Evolutionary conservation across 2,329 filamentous ascomycete genomes (phyloP), one percentile per base, ranked within the genome.

Genomic region (Clonostachys rosea): DNA sequence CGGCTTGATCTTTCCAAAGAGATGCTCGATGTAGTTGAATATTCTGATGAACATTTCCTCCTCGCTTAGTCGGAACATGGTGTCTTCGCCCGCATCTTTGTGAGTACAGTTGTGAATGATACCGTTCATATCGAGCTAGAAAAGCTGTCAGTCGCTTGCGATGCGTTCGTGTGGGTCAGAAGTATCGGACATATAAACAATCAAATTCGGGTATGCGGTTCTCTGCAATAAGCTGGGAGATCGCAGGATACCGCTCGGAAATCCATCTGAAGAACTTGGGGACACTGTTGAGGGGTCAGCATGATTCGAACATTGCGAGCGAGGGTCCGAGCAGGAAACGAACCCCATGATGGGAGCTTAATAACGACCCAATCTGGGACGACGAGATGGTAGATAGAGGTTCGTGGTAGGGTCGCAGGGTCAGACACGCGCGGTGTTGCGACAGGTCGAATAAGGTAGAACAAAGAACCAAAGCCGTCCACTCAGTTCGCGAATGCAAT

Each of bases 51-150:
- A 99, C 94, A 99, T 99, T 68, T 96, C 89, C 66, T 99, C 92
- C 67, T 99, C 95, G 48, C 87, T 92, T 70, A 97, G 85, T 47
- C 94, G 90, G 61, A 95, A 95, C 2, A 89, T 90, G 5, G 91
- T 84, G 63, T 92, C 91, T 62, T 95, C 91, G 47, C 69, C 70
- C 20, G 89, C 86, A 70, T 99, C 92, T 62, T 94, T 96, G 72
- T 99, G 94, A 48, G 94, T 99, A 68, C 94, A 99, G 68, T 99
- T 99, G 70, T 99, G 92, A 61, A 99, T 99, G 66, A 99, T 99
- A 56, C 94, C 94, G 70, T 99, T 99, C 94, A 99, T 99, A 62
- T 95, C 89, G 58, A 95, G 77, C 83, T 86, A 64, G 24, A 46
- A 37, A 50, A 34, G 45, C 47, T 34, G 43, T 57, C 57, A 57